Conservation (phyloP, 768 basidiomycete genomes). For the Trametes elegans region DNA sequence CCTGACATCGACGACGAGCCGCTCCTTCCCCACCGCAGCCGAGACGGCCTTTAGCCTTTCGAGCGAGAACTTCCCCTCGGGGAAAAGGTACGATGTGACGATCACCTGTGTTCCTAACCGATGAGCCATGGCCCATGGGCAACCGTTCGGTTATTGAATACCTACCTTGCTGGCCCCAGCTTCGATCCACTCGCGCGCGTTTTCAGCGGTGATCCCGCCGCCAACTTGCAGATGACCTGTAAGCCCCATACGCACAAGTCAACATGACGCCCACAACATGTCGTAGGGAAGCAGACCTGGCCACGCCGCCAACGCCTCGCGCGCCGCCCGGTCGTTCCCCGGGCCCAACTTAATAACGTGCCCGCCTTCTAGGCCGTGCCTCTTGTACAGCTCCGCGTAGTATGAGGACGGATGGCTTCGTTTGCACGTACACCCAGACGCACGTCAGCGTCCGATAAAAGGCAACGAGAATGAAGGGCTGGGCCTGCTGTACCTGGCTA, state of each 20-base stretch:
- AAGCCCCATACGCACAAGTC: no score
- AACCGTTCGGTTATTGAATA: constrained; percentile 1
- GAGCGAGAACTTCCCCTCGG: constrained; percentile 72
- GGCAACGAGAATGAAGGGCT: background rate
- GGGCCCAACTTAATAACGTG: constrained; percentile 97
- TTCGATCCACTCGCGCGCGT: constrained; percentile 82
- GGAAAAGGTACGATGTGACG: constrained; percentile 96
- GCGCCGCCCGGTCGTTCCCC: constrained; percentile 87
- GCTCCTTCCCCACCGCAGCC: constrained; percentile 70
- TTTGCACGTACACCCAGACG: no score
- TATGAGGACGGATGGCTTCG: constrained; percentile 70
- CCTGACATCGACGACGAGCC: constrained; percentile 94
- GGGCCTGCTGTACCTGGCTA: constrained; percentile 63
- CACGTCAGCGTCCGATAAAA: no score
- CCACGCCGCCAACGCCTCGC: constrained; percentile 81
- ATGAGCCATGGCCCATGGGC: background rate
- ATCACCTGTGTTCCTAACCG: constrained; percentile 64
- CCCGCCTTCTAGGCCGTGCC: constrained; percentile 71
- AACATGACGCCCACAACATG: no score
- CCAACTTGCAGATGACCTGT: constrained; percentile 85
- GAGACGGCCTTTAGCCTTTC: constrained; percentile 66
- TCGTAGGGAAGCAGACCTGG: constrained; percentile 64
- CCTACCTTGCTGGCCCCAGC: constrained; percentile 86
- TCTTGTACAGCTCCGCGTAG: constrained; percentile 77
- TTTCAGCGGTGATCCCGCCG: constrained; percentile 82